Base-by-base conservation (phyloP, 208 protist genomes). In the Crithidia fasciculata region DNA sequence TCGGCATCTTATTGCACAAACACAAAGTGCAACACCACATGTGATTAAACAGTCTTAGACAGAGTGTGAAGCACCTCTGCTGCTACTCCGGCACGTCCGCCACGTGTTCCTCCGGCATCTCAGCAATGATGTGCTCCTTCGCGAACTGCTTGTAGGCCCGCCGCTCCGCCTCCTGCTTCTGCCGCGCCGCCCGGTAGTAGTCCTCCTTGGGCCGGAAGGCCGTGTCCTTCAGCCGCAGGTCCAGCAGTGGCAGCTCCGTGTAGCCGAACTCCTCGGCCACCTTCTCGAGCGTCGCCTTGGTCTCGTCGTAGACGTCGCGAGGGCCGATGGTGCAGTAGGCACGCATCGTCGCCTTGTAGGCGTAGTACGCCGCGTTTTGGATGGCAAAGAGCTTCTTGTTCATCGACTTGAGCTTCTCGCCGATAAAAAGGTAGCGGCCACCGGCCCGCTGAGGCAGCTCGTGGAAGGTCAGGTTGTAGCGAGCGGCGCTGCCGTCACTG, bases 251-350 rank as follows among this genome's bases (percentile, higher is more conserved):
- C 18, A 84, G 52, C 68, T 87, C 83, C 40, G 76, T 80, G 78
- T 82, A 92, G 50, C 90, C 90, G 44, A 95, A 92, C 80, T 95
- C 87, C 76, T 82, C 82, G 16, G 86, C 86, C 8, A 89, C 80
- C 44, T 78, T 81, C 61, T 82, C 62, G 16, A 95, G 80, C 18
- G 79, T 53, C 50, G 91, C 77, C 39, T 74, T 39, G 13, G 61
- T 64, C 80, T 87, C 86, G 62, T 91, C 69, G 80, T 91, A 95
- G 16, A 91, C 82, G 28, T 81, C 80, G 6, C 68, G 54, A n/a
- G 84, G 82, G 16, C 83, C 80, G 8, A 95, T 72, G 9, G 84
- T 76, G 78, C 83, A 83, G 72, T 95, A 95, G 16, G 76, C 78
- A 18, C 79, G 72, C 90, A 95, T 95, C 19, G 83, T 86, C 13